Base-by-base conservation (phyloP, 2,329 filamentous ascomycete species). In the Apiospora aurea region DNA sequence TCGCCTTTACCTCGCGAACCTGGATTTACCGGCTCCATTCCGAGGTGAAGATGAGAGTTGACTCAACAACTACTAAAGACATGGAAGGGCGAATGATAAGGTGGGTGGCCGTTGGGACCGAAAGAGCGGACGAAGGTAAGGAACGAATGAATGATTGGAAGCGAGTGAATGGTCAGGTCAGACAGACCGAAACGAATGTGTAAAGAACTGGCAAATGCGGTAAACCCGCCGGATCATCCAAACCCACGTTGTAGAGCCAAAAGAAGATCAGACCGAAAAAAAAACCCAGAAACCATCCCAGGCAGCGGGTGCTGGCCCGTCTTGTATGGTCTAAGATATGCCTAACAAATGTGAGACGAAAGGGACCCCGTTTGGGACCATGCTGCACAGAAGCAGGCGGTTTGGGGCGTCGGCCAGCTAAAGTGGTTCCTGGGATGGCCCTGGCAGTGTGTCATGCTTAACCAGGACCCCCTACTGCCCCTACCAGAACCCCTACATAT, bases 11-110 rank as follows among this genome's bases (percentile, higher is more conserved):
- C 75, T 67, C 75, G 74, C 72, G 72, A 64, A 71, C 69, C 71
- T 68, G 46, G 46, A n/a, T 74, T 76, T 73, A 77, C 70, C 71
- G 75, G 75, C 66, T 78, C 78, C 78, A 79, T 79, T 69, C 71
- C 76, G 72, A 71, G 72, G 68, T 61, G 70, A 72, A 61, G n/a
- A 53, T 34, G 7, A 51, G 47, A 69, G 49, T 57, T 41, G 68
- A 43, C 34, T 57, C 24, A 43, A 57, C 29, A 51, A 57, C 68
- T 69, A 41, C 29, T 51, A 51, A 69, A 69, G 46, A 57, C 68
- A 69, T 69, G 68, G 47, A 69, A 64, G 57, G 18, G 34, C 34
- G 34, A n/a, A n/a, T 41, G 24, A 64, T 38, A 41, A 24, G 10
- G 34, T 41, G 57, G 41, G 34, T 41, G 57, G 57, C 21, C 57